Percentiles rank a stretch among this genome's conserved stretches.
phyloP scores from a whole-genome alignment of 768 basidiomycete species.

The Mycena floridula region DNA sequence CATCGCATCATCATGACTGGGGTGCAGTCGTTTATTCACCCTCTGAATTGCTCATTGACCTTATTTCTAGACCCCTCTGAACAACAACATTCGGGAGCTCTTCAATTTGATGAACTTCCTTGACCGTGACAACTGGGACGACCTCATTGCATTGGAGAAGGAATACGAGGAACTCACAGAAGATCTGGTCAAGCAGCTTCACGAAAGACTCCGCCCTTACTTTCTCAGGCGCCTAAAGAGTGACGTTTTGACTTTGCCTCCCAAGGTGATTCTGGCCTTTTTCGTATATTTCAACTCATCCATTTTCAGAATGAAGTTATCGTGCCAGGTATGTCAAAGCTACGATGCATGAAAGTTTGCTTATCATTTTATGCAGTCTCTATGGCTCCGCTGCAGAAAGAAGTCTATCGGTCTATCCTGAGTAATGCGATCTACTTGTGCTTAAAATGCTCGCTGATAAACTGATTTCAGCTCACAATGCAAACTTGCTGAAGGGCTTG shows the following conservation, averaged over 20 bases:
- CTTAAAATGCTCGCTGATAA: conserved; percentile 6
- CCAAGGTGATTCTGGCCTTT: conserved; percentile 53
- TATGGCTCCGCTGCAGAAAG: conserved; percentile 80
- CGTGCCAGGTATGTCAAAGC: too few relatives aligned
- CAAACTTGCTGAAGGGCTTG: conserved; percentile 58
- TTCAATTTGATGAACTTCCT: conserved; percentile 98
- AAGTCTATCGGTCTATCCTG: conserved; percentile 81
- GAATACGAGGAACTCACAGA: conserved; percentile 76
- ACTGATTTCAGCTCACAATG: conserved; percentile 66
- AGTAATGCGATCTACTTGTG: conserved; percentile 37
- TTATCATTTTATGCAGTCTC: too few relatives aligned
- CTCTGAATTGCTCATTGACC: not conserved
- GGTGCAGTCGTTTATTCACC: conserved; percentile 29
- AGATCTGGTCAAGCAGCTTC: conserved; percentile 75
- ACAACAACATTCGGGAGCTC: conserved; percentile 94
- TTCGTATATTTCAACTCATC: conserved; percentile 1
- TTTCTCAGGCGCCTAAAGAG: conserved; percentile 92
- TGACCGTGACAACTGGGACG: conserved; percentile 67
- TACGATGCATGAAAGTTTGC: too few relatives aligned
- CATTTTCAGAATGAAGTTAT: conserved; percentile 75
- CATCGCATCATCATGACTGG: conserved; percentile 91
- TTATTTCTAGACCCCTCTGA: conserved; percentile 70
- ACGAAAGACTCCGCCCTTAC: conserved; percentile 75
- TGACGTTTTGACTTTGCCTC: conserved; percentile 86
- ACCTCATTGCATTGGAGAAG: conserved; percentile 68